Base-by-base conservation (phyloP, 2,329 filamentous ascomycete genomes). In the Botrytis aclada region DNA sequence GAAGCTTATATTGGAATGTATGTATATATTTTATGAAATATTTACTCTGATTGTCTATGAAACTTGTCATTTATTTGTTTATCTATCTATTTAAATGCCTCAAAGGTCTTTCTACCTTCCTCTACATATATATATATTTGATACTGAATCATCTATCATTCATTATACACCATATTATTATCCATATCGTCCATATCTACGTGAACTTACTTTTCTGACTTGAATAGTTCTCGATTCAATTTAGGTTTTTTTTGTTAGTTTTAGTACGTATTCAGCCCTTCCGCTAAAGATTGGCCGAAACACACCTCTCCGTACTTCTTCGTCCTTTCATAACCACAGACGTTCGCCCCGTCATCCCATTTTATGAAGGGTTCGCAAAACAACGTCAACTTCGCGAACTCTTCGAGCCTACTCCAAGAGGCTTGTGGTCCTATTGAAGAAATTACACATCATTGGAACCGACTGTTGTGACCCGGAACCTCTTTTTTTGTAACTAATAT, bases 401-500 rank as follows among this genome's bases (percentile, higher is more conserved):
- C 47, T 41, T 69, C 10, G 74, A 74, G 56, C 66, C 41, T 75
- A 58, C 75, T 70, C 73, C 69, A 18, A 18, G 37, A 39, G 32
- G 34, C 25, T 29, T 67, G 29, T 67, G 34, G 32, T 54, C 25
- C 9, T 22, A 41, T 41, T 25, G 47, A 67, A 39, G 29, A 60
- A 67, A 41, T 41, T 32, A 56, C 18, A 22, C 6, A 25, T 25
- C 9, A 32, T 69, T 34, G 54, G 22, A 70, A 47, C 39, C 22
- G 67, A 37, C 32, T 9, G 34, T 56, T 14, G 29, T 69, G 65
- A 32, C n/a, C 7, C 47, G 51, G 47, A 56, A 56, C 34, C 34
- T 61, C 20, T 45, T 41, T 74, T 76, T 73, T 64, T 74, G 66
- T 63, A 67, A 65, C 37, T 74, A 77, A 75, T 72, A 76, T 73